Evolutionary conservation across 2,329 filamentous ascomycete species (phyloP), one percentile per base, ranked within the genome.

Genomic region (Westerdykella sp.): DNA sequence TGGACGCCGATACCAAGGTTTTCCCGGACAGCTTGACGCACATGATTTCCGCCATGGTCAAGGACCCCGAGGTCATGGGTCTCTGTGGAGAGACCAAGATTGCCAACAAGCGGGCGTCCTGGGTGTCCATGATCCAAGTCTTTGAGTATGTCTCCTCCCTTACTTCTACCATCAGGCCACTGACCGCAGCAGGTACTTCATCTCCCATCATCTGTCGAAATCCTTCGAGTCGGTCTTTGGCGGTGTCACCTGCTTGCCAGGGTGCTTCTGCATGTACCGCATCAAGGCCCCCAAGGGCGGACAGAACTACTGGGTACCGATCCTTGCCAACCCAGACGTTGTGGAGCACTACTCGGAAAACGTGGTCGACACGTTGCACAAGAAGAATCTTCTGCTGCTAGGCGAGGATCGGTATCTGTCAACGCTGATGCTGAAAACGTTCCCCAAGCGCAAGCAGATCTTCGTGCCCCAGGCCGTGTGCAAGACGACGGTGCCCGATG

Each of bases 261-360:
- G 93, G 52, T 98, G 93, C 76, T 98, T 98, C 82, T 96, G 89
- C 77, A 98, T 98, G 94, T 98, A 98, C 74, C 87, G 93, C 61
- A 97, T 98, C 79, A 98, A 98, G 72, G 87, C 93, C 23, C 94
- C 93, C 47, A 98, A 98, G 73, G 93, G 93, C 53, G 91, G 86
- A 21, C 89, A 97, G 67, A 97, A 98, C 74, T 98, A 97, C 73
- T 98, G 93, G 93, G 93, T 98, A 18, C 93, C 93, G 6, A 97
- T 98, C 60, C 79, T 98, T 51, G 93, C 93, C 56, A 98, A 98
- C 67, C 94, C 94, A 2, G 94, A 98, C 62, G 87, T 98, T 35
- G 94, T 98, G 37, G 93, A 98, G 71, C 93, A 98, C 70, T 98
- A 98, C 69, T 97, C 93, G 0, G 93, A 98, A 69, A 98, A 98